Base-by-base conservation (phyloP, 441 rosid species). In the Erodium moschatum region DNA sequence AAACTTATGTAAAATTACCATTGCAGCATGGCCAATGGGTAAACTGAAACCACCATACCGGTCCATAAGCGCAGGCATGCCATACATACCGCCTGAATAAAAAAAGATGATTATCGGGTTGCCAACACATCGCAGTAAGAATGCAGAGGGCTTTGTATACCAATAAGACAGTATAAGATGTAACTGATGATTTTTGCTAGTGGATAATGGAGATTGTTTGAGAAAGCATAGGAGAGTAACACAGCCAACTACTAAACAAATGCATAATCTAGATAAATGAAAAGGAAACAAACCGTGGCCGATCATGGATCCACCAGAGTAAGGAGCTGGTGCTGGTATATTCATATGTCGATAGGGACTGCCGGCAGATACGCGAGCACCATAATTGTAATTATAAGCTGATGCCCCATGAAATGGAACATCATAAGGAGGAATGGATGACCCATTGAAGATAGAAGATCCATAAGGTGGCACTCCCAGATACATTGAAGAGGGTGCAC, bases 301-400 rank as follows among this genome's bases (percentile, higher is more conserved):
- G 83, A 94, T 86, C 90, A 94, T 87, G 31, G 98, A 87, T 54
- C 91, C 96, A 29, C 96, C 75, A 74, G 94, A 82, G 78, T 87
- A 89, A 15, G 97, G 96, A 42, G 91, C 82, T 24, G 96, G 96
- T 69, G 85, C 91, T 69, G 99, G 71, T 77, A 89, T 78, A 77
- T 89, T 97, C 67, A 89, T 64, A 4, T 97, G 97, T 80, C 96
- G 78, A 73, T 82, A 94, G 71, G 96, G 97, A 81, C 92, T 85
- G 68, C 91, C 97, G 2, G 85, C 83, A 77, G 97, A 84, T 60
- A 91, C 74, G 62, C 96, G 91, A 76, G 68, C 77, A 12, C 81
- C 83, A 67, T 94, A 94, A 76, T 83, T 86, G 79, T 88, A 91
- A 74, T 85, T 97, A 80, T 91, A 94, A 69, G 97, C 89, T 54